Evolutionary conservation across 305 asterid genomes (phyloP), one percentile per base, ranked within the genome.

Genomic region (Fraxinus xanthoxyloides): DNA sequence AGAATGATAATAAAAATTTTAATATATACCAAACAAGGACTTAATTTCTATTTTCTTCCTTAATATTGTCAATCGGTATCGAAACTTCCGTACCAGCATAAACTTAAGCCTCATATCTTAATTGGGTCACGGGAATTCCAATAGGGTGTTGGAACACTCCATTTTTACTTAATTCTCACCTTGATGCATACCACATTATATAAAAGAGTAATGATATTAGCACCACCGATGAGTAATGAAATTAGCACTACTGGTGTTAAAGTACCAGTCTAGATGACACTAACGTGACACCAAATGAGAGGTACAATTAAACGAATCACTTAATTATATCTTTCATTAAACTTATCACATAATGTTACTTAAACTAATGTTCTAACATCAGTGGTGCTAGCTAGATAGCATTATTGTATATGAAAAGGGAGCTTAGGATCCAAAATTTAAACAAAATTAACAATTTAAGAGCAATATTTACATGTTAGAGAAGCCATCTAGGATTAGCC

Each of bases 401-500:
- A 2, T 19, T 23, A 76, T 74, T 67, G 77, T 26, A 13, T 26
- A 67, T 13, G 38, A 67, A 67, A 24, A 28, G 32, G n/a, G n/a
- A 0, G 5, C 30, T 63, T 21, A 63, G 17, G 72, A 35, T 19
- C 77, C 77, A 63, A 73, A 32, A 36, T 17, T n/a, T 17, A 24
- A 59, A 82, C 59, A 21, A 56, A 56, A 2, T 3, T 2, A 70
- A 70, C 34, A 43, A 46, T 38, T 26, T 70, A 51, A 34, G 7
- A 36, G 36, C 46, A 80, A 76, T 80, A 87, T 80, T 82, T 87
- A 82, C 89, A 82, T 65, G 72, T 87, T 80, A 77, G 78, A 59
- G 65, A 26, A 35, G 80, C 61, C 75, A 35, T 75, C 26, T 76
- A 56, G 76, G 74, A 76, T 74, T 67, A 81, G 76, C 82, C 78